A percentile compares a stretch with the other conserved stretches of the same genome.
Evolutionary conservation across 164 flowering plant genomes (phyloP).

Genomic region (Paratinospora sagittata): DNA sequence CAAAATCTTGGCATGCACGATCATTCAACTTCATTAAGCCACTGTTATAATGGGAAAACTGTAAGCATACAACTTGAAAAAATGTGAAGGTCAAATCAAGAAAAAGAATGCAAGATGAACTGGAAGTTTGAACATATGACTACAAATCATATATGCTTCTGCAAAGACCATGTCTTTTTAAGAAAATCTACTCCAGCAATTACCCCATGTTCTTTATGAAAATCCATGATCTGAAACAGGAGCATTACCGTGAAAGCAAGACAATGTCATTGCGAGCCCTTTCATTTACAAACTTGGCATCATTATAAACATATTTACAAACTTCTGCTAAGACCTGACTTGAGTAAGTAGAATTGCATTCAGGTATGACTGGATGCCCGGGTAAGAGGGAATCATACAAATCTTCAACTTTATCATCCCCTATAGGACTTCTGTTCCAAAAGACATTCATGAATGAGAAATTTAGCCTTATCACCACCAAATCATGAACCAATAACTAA

Average conservation of each 20-base stretch:
- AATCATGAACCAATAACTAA: background rate
- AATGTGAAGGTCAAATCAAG: background rate
- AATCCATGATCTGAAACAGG: background rate
- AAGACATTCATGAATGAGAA: slow-evolving; percentile 10
- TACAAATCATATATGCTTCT: background rate
- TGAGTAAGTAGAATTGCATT: slow-evolving; percentile 28
- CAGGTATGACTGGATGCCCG: slow-evolving; percentile 21
- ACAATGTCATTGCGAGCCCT: slow-evolving; percentile 85
- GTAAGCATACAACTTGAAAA: slow-evolving; percentile 4
- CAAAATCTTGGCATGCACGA: slow-evolving; percentile 94
- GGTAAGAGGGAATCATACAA: slow-evolving; percentile 8
- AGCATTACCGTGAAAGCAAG: slow-evolving; percentile 79
- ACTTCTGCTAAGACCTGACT: slow-evolving; percentile 64
- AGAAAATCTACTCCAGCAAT: background rate
- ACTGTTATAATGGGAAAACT: slow-evolving; percentile 29
- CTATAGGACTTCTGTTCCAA: slow-evolving; percentile 28
- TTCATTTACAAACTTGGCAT: slow-evolving; percentile 92
- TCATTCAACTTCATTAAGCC: slow-evolving; percentile 83
- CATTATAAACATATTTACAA: slow-evolving; percentile 70
- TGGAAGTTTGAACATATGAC: background rate
- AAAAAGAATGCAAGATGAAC: background rate
- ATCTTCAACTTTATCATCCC: slow-evolving; percentile 29
- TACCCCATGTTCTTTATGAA: background rate
- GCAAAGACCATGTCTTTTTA: background rate
- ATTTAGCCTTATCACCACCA: background rate